phyloP scores from a whole-genome alignment of 768 basidiomycete genomes.

The Austroboletus eburneus region DNA sequence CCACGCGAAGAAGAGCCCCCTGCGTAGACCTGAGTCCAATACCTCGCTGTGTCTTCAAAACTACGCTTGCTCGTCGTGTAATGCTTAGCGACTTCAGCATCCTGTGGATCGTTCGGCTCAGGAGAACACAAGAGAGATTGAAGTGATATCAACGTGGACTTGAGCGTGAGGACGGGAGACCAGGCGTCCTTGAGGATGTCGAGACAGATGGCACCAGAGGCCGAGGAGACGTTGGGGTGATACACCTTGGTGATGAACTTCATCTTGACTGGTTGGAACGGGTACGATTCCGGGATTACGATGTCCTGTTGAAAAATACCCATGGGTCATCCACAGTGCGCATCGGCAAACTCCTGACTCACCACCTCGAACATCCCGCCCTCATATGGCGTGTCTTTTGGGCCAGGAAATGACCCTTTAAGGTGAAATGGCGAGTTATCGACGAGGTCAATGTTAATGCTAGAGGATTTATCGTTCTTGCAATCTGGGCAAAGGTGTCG shows the following conservation, averaged over 20 bases:
- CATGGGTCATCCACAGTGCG: neutral
- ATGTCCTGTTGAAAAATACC: slow-evolving; percentile 60
- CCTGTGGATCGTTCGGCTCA: slow-evolving; percentile 95
- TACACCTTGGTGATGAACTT: slow-evolving; percentile 97
- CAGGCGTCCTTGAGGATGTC: slow-evolving; percentile 87
- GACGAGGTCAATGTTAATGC: slow-evolving; percentile 81
- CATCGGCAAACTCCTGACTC: slow-evolving; percentile 30
- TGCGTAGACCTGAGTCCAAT: slow-evolving; percentile 94
- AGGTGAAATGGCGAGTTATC: slow-evolving; percentile 91
- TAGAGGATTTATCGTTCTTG: slow-evolving; percentile 91
- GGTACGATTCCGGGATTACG: slow-evolving; percentile 85
- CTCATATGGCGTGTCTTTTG: slow-evolving; percentile 89
- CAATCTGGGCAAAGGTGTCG: slow-evolving; percentile 54
- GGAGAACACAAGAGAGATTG: slow-evolving; percentile 92
- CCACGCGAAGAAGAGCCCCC: slow-evolving; percentile 56
- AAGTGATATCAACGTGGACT: slow-evolving; percentile 91
- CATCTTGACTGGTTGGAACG: slow-evolving; percentile 96
- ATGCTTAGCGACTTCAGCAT: slow-evolving; percentile 97
- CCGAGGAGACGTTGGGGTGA: slow-evolving; percentile 93
- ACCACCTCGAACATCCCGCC: slow-evolving; percentile 92
- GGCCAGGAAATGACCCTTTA: slow-evolving; percentile 86
- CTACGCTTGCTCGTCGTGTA: slow-evolving; percentile 83
- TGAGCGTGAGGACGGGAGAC: slow-evolving; percentile 93
- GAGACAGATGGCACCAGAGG: slow-evolving; percentile 91
- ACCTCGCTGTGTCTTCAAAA: slow-evolving; percentile 89